Percentiles rank a stretch among this genome's conserved stretches.
phyloP scores from a whole-genome alignment of 1,284 basidiomycete species.

The Prillingera fragicola region DNA sequence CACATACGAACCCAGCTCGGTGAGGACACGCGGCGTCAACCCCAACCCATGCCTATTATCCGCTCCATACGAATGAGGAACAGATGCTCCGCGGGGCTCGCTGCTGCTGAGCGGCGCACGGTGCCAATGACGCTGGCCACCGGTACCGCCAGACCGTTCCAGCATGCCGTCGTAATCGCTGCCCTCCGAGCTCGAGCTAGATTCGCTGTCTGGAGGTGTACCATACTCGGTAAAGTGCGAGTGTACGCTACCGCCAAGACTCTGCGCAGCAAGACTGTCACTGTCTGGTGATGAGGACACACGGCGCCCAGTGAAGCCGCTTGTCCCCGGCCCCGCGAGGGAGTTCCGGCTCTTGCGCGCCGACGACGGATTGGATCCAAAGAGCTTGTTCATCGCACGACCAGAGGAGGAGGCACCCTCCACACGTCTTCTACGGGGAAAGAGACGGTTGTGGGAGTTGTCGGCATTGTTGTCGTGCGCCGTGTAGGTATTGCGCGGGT shows the following conservation, averaged over 20 bases:
- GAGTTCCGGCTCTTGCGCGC: background rate
- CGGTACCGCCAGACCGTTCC: conserved; percentile 2
- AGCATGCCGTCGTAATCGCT: conserved; percentile 21
- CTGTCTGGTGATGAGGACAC: too few relatives aligned
- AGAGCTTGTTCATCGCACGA: background rate
- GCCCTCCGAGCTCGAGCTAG: conserved; percentile 16
- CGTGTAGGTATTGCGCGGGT: conserved; percentile 38
- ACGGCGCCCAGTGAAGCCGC: background rate
- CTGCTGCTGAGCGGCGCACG: too few relatives aligned
- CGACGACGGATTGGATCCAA: background rate
- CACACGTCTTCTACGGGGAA: too few relatives aligned
- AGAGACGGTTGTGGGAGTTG: conserved; percentile 5
- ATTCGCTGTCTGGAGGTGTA: background rate
- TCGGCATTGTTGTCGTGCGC: conserved; percentile 28
- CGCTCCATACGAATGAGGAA: too few relatives aligned
- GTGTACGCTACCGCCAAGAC: conserved; percentile 6
- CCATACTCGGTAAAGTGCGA: conserved; percentile 7
- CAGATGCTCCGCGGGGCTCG: too few relatives aligned
- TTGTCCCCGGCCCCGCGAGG: background rate
- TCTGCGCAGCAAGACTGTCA: too few relatives aligned
- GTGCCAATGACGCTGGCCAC: too few relatives aligned
- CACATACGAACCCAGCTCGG: too few relatives aligned
- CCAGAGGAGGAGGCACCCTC: too few relatives aligned
- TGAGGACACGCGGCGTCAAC: too few relatives aligned
- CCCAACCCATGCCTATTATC: too few relatives aligned